Conservation (phyloP, 208 protist genomes). For the Leptomonas pyrrhocoris region DNA sequence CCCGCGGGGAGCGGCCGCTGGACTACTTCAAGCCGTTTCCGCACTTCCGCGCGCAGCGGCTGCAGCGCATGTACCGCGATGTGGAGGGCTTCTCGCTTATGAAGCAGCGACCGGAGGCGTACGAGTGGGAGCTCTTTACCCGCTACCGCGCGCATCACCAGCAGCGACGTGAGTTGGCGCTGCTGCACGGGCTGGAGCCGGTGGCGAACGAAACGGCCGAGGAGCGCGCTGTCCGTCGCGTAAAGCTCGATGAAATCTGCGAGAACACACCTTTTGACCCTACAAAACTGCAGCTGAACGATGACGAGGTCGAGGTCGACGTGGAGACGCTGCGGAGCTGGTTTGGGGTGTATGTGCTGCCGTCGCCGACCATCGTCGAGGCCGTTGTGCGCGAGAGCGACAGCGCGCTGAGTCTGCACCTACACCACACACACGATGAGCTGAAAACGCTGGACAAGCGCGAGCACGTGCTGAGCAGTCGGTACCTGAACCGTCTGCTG, state of each 20-base stretch:
- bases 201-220: conserved; percentile 81
- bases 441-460: conserved; percentile 70
- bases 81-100: conserved; percentile 88
- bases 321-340: conserved; percentile 80
- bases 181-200: conserved; percentile 87
- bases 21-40: conserved; percentile 92
- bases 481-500: conserved; percentile 82
- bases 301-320: conserved; percentile 73
- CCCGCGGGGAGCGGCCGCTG: conserved; percentile 79
- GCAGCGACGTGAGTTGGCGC: conserved; percentile 82
- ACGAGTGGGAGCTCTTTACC: conserved; percentile 92
- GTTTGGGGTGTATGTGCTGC: conserved; percentile 89
- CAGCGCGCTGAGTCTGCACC: conserved; percentile 51
- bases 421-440: conserved; percentile 65
- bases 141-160: conserved; percentile 89
- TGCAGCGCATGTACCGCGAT: conserved; percentile 85
- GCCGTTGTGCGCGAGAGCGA: conserved; percentile 44
- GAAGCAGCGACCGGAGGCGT: conserved; percentile 78
- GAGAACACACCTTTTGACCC: conserved; percentile 84
- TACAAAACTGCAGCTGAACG: conserved; percentile 34
- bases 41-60: conserved; percentile 70
- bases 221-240: conserved; percentile 74
- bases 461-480: conserved; percentile 82
- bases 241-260: conserved; percentile 79
- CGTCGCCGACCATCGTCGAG: conserved; percentile 79